phyloP scores from a whole-genome alignment of 305 asterid genomes.

The Rubia balearica region DNA sequence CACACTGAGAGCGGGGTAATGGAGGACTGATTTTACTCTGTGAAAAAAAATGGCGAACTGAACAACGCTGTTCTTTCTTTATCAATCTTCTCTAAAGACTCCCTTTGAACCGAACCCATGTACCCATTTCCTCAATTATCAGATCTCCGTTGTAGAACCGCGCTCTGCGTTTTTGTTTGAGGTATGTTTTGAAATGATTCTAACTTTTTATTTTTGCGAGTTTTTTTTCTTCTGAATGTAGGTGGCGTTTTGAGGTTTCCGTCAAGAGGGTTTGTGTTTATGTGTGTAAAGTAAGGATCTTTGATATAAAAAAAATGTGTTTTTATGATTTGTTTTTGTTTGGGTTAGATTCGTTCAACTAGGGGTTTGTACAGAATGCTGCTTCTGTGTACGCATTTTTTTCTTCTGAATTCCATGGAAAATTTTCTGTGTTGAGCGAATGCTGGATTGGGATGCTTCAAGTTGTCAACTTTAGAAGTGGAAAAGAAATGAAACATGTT shows the following conservation, averaged over 20 bases:
- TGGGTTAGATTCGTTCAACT: background rate
- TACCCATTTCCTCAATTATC: conserved; percentile 13
- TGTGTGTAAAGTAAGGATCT: background rate
- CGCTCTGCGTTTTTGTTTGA: conserved; percentile 5
- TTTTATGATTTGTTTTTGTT: background rate
- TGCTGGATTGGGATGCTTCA: background rate
- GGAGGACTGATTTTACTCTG: background rate
- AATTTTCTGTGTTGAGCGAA: background rate
- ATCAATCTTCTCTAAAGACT: background rate
- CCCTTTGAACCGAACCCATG: background rate
- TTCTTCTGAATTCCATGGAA: background rate
- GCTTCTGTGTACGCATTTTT: background rate
- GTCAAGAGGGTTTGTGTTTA: background rate
- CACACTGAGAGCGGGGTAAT: background rate
- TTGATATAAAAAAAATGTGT: background rate
- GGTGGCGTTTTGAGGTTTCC: background rate
- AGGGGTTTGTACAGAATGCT: background rate
- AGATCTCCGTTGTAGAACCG: conserved; percentile 24
- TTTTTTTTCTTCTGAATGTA: background rate
- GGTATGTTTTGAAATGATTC: conserved; percentile 12
- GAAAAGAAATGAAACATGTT: background rate
- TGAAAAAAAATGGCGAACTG: conserved; percentile 4
- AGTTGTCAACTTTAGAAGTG: background rate
- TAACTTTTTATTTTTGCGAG: background rate
- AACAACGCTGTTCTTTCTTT: background rate